A percentile compares a stretch with the other conserved stretches of the same genome.
phyloP scores from a whole-genome alignment of 306 rosid species.

The Sechiopsis laciniata region DNA sequence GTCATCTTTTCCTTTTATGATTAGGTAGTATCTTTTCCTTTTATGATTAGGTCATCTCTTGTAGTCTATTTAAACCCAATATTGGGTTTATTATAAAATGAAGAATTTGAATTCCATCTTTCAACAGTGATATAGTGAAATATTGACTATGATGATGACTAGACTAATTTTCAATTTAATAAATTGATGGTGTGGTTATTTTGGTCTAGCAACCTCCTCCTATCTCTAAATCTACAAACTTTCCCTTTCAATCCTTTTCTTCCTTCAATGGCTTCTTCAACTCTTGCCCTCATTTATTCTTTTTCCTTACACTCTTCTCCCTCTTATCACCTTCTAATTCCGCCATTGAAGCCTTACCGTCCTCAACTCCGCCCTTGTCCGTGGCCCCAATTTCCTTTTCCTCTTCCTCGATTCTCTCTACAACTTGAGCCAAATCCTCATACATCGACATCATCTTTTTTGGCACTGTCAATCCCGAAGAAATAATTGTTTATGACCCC shows the following conservation, averaged over 20 bases:
- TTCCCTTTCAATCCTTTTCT: conserved; percentile 13
- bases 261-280: conserved; percentile 50
- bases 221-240: conserved; percentile 5
- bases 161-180: not conserved
- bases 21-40: no score
- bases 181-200: not conserved
- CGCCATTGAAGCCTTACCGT: conserved; percentile 27
- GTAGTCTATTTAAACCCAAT: no score
- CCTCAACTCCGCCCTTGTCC: conserved; percentile 24
- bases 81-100: no score
- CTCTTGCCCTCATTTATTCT: conserved; percentile 28
- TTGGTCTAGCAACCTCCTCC: conserved; percentile 12
- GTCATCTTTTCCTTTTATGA: no score
- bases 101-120: no score
- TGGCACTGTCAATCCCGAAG: conserved; percentile 42
- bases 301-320: conserved; percentile 32
- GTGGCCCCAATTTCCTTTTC: conserved; percentile 13
- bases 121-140: not conserved
- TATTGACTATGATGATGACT: not conserved
- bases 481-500: conserved; percentile 39
- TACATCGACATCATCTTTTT: conserved; percentile 63
- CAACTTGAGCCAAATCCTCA: conserved; percentile 32
- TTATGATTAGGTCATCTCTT: no score
- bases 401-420: conserved; percentile 13
- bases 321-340: conserved; percentile 18